phyloP scores from a whole-genome alignment of 2,329 filamentous ascomycete genomes.

The Berkeleyomyces basicola region DNA sequence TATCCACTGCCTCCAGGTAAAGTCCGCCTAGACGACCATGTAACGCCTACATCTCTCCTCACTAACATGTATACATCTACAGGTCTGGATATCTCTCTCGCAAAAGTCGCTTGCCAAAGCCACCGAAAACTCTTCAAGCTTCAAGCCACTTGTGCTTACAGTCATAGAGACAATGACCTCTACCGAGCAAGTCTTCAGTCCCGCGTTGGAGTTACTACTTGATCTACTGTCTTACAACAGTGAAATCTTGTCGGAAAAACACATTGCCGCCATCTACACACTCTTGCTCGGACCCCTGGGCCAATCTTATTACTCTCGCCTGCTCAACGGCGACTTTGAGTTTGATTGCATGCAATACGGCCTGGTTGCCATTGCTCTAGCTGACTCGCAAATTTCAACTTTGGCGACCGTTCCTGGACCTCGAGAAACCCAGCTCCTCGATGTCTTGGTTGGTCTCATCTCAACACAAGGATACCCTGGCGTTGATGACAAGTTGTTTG shows the following conservation, averaged over 20 bases:
- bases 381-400: constrained; percentile 44
- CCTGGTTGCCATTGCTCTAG: constrained; percentile 50
- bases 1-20: constrained; percentile 45
- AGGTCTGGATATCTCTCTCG: constrained; percentile 17
- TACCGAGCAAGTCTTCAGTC: constrained; percentile 39
- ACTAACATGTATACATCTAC: background rate
- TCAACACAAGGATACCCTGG: constrained; percentile 49
- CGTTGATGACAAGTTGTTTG: constrained; percentile 58
- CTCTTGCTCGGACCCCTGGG: constrained; percentile 47
- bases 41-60: constrained; percentile 8
- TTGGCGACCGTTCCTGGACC: constrained; percentile 36
- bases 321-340: constrained; percentile 44
- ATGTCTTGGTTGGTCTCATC: constrained; percentile 47
- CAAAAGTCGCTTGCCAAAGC: constrained; percentile 3
- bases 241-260: constrained; percentile 40
- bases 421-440: constrained; percentile 37
- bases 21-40: constrained; percentile 16
- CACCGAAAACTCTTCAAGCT: background rate
- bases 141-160: constrained; percentile 38
- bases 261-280: constrained; percentile 40
- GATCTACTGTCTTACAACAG: constrained; percentile 50
- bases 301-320: constrained; percentile 33
- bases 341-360: constrained; percentile 50
- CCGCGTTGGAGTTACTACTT: constrained; percentile 45
- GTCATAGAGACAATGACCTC: constrained; percentile 35